phyloP scores from a whole-genome alignment of 768 basidiomycete genomes.

The Chalciporus piperatus region DNA sequence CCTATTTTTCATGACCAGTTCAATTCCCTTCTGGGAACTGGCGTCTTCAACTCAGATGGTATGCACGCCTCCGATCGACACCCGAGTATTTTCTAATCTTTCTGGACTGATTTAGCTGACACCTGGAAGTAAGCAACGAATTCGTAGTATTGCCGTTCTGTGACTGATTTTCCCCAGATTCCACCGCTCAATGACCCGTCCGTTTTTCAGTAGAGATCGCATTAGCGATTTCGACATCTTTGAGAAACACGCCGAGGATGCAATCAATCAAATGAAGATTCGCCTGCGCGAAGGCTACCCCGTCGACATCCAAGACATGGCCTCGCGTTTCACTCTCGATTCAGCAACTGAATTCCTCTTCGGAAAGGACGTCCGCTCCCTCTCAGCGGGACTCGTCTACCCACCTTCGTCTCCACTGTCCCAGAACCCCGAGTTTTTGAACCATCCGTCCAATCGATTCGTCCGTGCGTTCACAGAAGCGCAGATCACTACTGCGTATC shows the following conservation, averaged over 20 bases:
- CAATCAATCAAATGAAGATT: constrained; percentile 30
- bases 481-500: constrained; percentile 32
- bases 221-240: constrained; percentile 41
- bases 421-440: constrained; percentile 21
- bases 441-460: constrained; percentile 36
- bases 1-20: constrained; percentile 24
- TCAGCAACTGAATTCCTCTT: constrained; percentile 58
- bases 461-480: constrained; percentile 38
- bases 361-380: constrained; percentile 37
- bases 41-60: constrained; percentile 44
- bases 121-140: constrained; percentile 36
- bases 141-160: not conserved
- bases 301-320: constrained; percentile 44
- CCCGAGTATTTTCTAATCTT: not conserved
- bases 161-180: constrained; percentile 27
- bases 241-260: constrained; percentile 35
- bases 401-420: constrained; percentile 24
- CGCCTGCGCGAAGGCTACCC: constrained; percentile 36
- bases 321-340: constrained; percentile 51
- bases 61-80: not conserved
- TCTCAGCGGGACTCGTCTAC: constrained; percentile 38
- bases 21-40: constrained; percentile 32
- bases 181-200: constrained; percentile 42
- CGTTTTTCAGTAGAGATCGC: constrained; percentile 41
- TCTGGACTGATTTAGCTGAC: constrained; percentile 22